Evolutionary conservation across 495 filamentous ascomycete species (phyloP).

Genomic region (Neurospora sp.): DNA sequence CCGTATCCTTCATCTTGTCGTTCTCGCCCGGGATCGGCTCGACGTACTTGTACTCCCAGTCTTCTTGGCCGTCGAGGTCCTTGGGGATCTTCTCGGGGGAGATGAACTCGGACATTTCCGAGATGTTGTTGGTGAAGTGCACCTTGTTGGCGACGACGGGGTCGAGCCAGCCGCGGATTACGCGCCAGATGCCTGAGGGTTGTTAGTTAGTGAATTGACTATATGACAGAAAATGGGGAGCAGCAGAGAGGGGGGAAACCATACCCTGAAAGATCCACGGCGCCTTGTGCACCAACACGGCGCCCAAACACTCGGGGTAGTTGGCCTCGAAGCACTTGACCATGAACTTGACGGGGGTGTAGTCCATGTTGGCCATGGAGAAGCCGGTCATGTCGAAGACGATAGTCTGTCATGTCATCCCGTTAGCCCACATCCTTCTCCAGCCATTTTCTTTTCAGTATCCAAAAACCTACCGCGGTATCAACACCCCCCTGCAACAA

Average conservation of each 20-base stretch:
- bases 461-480: slow-evolving; percentile 63
- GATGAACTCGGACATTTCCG: slow-evolving; percentile 74
- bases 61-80: slow-evolving; percentile 73
- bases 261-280: slow-evolving; percentile 94
- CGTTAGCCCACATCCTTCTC: too few species aligned
- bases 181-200: slow-evolving; percentile 61
- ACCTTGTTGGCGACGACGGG: slow-evolving; percentile 92
- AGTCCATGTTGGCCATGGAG: slow-evolving; percentile 94
- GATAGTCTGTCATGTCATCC: slow-evolving; percentile 45
- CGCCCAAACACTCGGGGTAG: slow-evolving; percentile 85
- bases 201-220: neutral
- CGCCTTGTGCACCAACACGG: slow-evolving; percentile 92
- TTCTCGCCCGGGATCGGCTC: slow-evolving; percentile 71
- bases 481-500: slow-evolving; percentile 72
- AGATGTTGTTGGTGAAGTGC: slow-evolving; percentile 77
- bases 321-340: slow-evolving; percentile 99
- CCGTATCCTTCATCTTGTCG: slow-evolving; percentile 54
- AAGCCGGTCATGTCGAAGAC: slow-evolving; percentile 95
- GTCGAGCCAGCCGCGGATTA: slow-evolving; percentile 94
- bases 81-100: slow-evolving; percentile 57
- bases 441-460: too few species aligned
- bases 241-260: slow-evolving; percentile 9
- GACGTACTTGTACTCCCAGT: slow-evolving; percentile 70
- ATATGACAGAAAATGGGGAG: neutral
- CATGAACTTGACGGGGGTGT: slow-evolving; percentile 94